Base-by-base conservation (phyloP, 2,329 filamentous ascomycete genomes). In the Fusarium pseudoanthophilum region DNA sequence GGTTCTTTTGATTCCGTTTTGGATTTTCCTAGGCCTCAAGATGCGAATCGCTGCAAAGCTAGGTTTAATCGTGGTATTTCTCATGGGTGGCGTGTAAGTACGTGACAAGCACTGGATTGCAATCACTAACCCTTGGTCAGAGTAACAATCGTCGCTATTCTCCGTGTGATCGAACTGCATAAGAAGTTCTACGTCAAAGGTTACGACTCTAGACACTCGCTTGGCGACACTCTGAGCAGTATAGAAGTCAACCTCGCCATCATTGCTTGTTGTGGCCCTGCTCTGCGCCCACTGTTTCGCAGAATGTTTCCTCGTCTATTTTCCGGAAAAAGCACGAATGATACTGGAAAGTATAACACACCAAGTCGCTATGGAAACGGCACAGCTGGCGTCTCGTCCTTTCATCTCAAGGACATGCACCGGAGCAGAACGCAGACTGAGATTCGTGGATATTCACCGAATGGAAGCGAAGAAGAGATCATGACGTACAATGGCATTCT, bases 1-100 rank as follows among this genome's bases (percentile, higher is more conserved):
- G 30, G 80, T 83, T 15, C 76, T 85, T 13, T 65, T 77, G 2
- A 73, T 86, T 21, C 84, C 84, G 0, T 79, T 84, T 37, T 81
- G 79, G 72, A 82, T 85, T 34, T 85, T 86, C 59, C 57, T 82
- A 14, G 79, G 79, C 9, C 75, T 85, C 21, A 83, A 82, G 40
- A 84, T 85, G 74, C 78, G 37, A 4, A 20, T 61, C 26, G 79
- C 77, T 37, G 79, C 80, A 18, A 84, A 85, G 24, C 11, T 82
- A 18, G 83, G 82, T 2, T 71, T 85, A 9, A 79, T 85, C 45
- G 69, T 79, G 15, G 80, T 85, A 11, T 85, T 85, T 60, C 67
- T 81, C 8, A 66, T 85, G 11, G 84, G 84, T 39, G 75, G 70
- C 18, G 60, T 82, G 82, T 83, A 66, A 79, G 82, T 80, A 26